Conservation (phyloP, 1,139 yeast species). For the Suhomyces bolitotheri region DNA sequence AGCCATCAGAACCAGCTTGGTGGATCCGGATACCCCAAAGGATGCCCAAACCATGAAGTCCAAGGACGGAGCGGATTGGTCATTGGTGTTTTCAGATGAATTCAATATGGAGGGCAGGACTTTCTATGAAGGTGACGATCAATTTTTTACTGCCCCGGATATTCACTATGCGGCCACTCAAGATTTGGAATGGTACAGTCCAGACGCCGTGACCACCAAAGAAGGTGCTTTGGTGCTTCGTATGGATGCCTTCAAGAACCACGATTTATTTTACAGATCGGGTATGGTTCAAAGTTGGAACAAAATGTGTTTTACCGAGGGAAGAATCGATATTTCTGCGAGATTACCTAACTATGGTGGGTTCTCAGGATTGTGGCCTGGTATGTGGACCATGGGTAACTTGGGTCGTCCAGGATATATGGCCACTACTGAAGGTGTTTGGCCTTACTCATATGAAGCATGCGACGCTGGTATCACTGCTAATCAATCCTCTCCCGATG, state of each 20-base stretch:
- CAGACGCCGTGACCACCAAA: conserved; percentile 30
- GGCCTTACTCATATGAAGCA: conserved; percentile 35
- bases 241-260: conserved; percentile 33
- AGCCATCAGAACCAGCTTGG: conserved; percentile 26
- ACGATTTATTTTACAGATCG: conserved; percentile 29
- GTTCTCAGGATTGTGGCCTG: conserved; percentile 35
- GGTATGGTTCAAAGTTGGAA: conserved; percentile 39
- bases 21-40: conserved; percentile 32
- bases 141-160: conserved; percentile 31
- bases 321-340: conserved; percentile 27
- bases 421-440: conserved; percentile 35
- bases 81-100: conserved; percentile 30
- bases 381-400: conserved; percentile 37
- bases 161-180: conserved; percentile 32
- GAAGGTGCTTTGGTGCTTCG: conserved; percentile 27
- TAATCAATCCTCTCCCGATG: conserved; percentile 33
- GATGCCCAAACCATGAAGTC: conserved; percentile 18
- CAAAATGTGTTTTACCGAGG: conserved; percentile 31
- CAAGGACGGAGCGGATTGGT: conserved; percentile 26
- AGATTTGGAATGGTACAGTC: conserved; percentile 37
- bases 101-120: conserved; percentile 34
- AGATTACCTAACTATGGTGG: conserved; percentile 31
- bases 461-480: conserved; percentile 37
- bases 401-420: conserved; percentile 34
- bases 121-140: conserved; percentile 35